Evolutionary conservation across 371 early-diverging fungal genomes (phyloP).

Genomic region (Basidiobolus meristosporus): DNA sequence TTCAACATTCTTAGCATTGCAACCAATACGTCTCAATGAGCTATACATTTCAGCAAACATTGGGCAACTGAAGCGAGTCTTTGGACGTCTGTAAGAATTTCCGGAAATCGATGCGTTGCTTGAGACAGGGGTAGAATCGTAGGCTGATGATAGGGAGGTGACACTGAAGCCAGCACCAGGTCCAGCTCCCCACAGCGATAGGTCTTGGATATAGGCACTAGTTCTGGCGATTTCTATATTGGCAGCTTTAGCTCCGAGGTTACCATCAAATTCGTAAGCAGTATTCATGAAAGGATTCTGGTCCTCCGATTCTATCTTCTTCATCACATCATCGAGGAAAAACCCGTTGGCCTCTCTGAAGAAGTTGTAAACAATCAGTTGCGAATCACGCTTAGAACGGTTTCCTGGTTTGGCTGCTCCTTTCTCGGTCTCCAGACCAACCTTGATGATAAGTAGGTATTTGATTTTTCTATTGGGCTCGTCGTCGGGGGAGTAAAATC

Average conservation of each 20-base stretch:
- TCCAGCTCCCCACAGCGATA: too few species aligned
- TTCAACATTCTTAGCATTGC: conserved; percentile 73
- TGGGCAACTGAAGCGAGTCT: conserved; percentile 10
- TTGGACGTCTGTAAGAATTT: too few species aligned
- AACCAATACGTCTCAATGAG: conserved; percentile 83
- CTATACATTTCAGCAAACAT: conserved; percentile 86
- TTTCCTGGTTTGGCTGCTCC: conserved; percentile 71
- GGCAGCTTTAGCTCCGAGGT: too few species aligned
- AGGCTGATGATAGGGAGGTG: too few species aligned
- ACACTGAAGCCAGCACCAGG: too few species aligned
- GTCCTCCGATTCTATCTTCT: too few species aligned
- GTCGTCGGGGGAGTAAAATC: conserved; percentile 62
- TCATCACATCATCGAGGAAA: conserved; percentile 47
- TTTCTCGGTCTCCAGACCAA: conserved; percentile 58
- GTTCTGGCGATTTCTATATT: too few species aligned
- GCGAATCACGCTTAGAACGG: conserved; percentile 98
- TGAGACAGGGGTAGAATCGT: too few species aligned
- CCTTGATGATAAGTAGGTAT: conserved; percentile 87
- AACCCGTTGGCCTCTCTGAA: conserved; percentile 65
- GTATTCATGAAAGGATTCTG: conserved; percentile 41
- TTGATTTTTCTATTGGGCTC: conserved; percentile 66
- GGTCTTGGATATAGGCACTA: too few species aligned
- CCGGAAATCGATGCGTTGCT: too few species aligned
- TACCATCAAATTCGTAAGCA: conserved; percentile 46
- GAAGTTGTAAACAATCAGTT: conserved; percentile 96